Base-by-base conservation (phyloP, 768 basidiomycete genomes). In the Lactifluus echinatus region DNA sequence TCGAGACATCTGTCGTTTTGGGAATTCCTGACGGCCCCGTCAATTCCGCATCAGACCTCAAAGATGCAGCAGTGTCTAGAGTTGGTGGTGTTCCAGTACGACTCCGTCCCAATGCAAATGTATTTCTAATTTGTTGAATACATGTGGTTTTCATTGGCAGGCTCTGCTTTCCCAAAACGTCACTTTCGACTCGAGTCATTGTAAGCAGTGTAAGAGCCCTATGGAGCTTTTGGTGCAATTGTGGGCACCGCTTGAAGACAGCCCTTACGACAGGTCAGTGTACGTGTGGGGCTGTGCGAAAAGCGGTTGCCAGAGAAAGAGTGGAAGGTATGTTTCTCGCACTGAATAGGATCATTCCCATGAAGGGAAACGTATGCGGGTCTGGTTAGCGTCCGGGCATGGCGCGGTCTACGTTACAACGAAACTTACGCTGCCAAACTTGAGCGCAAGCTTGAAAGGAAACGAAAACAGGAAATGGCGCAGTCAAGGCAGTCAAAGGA, bases 1-100 rank as follows among this genome's bases (percentile, higher is more conserved):
- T 79, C 63, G 86, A 89, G 70, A 89, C 89, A 15, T 75, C 82
- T 42, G 86, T 93, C 50, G 72, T 89, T 49, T 74, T 93, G 52
- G 91, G 91, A 64, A 71, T 93, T 28, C 88, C 91, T 21, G 90
- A 93, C 66, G 91, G 89, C 53, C 64, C 70, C 46, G 73, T 93
- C 56, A 76, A 82, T 56, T 72, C 73, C 56, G 66, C 75, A 51
- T 63, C 73, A 40, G 89, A 92, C 68, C 68, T 87, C 64, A 69
- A 68, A 63, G 90, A 93, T 72, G 86, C 82, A 42, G 83, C 87
- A 56, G 88, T 93, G 63, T 93, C 91, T 70, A 87, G 91, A 71
- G 85, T 93, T 60, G 91, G 91, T 68, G 91, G 91, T 68, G 79
- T 78, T 73, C 91, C 91, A 78, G 90, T 93, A 85, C 82, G 89